These are phyloP conservation scores for Filosporella fistucella DNA, from an alignment of 495 filamentous ascomycete genomes.

Conservation along the genomic window DNA sequence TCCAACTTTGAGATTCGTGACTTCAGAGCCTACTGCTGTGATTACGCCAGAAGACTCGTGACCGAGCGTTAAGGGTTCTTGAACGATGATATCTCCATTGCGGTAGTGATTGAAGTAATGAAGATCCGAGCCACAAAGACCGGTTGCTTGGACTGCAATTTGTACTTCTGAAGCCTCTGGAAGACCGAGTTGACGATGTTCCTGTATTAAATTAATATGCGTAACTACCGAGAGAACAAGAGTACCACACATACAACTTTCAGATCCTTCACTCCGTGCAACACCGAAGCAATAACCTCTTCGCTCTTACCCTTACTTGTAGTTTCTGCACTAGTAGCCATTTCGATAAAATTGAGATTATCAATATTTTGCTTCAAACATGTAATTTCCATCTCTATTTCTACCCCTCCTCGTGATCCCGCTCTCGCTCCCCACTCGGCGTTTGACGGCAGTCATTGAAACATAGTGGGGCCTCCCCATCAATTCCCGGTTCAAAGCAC, in stretches of 20 bases:
- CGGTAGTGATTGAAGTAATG: conserved; percentile 66
- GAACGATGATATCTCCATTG: conserved; percentile 62
- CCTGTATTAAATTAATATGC: conserved; percentile 2
- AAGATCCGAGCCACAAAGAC: conserved; percentile 65
- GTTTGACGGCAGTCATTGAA: no score
- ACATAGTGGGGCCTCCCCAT: no score
- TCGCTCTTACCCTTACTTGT: not conserved
- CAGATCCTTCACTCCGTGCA: conserved; percentile 65
- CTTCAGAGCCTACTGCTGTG: conserved; percentile 44
- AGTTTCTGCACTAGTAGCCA: not conserved
- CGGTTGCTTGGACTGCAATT: conserved; percentile 52
- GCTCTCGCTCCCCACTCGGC: not conserved
- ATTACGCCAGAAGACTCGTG: conserved; percentile 58
- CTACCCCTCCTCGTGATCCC: conserved; percentile 1
- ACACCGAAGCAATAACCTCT: conserved; percentile 56
- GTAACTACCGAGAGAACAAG: no score
- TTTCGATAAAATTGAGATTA: no score
- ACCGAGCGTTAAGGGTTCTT: conserved; percentile 58
- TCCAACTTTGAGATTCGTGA: conserved; percentile 43
- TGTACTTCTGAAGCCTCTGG: conserved; percentile 50
- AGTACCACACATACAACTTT: conserved; percentile 33
- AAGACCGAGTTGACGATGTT: conserved; percentile 30
- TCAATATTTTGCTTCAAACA: not conserved
- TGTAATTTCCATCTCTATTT: not conserved
- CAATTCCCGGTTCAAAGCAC: no score